Evolutionary conservation across 75 land plant species (phyloP), one percentile per base, ranked within the genome.

Genomic region (Ceratopteris richardii): DNA sequence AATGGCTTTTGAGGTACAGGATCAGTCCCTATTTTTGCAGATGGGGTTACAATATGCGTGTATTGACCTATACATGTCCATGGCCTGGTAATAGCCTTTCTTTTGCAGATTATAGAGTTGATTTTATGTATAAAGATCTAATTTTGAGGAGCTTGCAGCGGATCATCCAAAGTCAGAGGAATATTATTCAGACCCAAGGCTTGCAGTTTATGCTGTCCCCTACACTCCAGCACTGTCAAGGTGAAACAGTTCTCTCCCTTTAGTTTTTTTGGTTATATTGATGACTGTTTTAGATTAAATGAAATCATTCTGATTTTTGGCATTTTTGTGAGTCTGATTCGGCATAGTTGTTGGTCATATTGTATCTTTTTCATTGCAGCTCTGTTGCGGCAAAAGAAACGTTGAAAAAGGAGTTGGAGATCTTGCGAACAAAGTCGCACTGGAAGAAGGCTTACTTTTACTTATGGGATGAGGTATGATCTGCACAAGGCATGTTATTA

Each of bases 41-140:
- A 70, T 94, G 98, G 98, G 91, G 98, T 62, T 90, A 89, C 41
- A 71, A 81, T 58, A 94, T 94, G 98, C 87, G 98, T 29, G 81
- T 89, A 37, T 58, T 89, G 63, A 74, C 98, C 14, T 94, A 94
- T 62, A 94, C 98, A 2, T 83, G 90, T 42, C 98, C 98, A 2
- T 94, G 95, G 91, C 96, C 98, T 51, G 98, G 98, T 94, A 83
- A 58, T 20, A n/a, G n/a, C n/a, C n/a, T n/a, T n/a, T n/a, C n/a
- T n/a, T n/a, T n/a, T n/a, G 11, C 31, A 31, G 52, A 64, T 29
- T 18, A 33, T 17, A 7, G 14, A 43, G 6, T 51, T 10, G 7
- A 9, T 14, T 40, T 40, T 9, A 40, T 9, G 42, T 9, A 9
- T 40, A 14, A 9, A 40, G 42, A 40, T n/a, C n/a, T n/a, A 24